Evolutionary conservation across 2,329 filamentous ascomycete species (phyloP), one percentile per base, ranked within the genome.

Genomic region (Pseudogymnoascus sp.): DNA sequence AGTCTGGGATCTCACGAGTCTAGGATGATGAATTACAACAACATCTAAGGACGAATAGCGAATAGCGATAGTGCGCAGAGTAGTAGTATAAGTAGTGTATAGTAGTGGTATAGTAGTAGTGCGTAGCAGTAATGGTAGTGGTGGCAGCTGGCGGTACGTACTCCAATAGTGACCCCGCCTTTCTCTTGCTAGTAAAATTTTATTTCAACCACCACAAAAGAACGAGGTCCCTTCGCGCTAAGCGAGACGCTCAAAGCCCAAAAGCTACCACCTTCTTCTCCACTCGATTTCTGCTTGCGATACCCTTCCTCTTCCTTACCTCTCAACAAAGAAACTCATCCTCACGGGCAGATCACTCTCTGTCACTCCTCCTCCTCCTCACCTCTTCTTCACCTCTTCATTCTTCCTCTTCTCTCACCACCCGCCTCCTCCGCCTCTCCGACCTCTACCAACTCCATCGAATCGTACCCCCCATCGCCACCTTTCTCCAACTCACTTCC

Each of bases 281-380:
- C 63, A 40, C 59, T 64, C 63, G 59, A 64, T 63, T 62, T 50
- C 64, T 64, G 61, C 62, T 67, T 60, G 58, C 47, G 58, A 61
- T 60, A 63, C 64, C 60, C 63, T 63, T 64, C 62, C 62, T 57
- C 54, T 61, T 58, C 58, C 41, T 40, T 58, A 62, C 61, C 60
- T 44, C 40, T 40, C 60, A 33, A 60, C 61, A 58, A 60, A 64
- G 47, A 54, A 65, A 58, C 64, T 63, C 65, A 62, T 62, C 61
- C 64, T 63, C 64, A 63, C 61, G 63, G 62, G 62, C 64, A 54
- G 65, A 61, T 62, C 62, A 59, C 61, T 62, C 61, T 60, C 60
- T 54, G 47, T 50, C 62, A 57, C 58, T 61, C 40, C 63, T 57
- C 62, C 59, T 57, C 36, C 62, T 63, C 62, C 61, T 58, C 61